phyloP scores from a whole-genome alignment of 177 flowering plant genomes.

The Vitis hybrid region DNA sequence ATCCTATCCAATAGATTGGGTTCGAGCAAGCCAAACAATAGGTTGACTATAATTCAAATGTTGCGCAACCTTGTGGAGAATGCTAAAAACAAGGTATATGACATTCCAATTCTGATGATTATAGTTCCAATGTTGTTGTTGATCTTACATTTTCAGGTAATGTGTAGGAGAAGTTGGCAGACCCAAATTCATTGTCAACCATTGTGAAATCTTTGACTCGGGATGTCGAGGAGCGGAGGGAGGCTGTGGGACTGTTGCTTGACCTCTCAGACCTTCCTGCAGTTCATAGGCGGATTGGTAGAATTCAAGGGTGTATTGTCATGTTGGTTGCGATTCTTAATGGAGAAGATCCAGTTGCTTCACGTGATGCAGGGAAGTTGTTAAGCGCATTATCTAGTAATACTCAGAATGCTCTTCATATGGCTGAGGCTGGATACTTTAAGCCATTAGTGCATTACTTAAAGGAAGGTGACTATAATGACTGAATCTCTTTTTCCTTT shows the following conservation, averaged over 20 bases:
- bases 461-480: constrained; percentile 48
- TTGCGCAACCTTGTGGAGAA: constrained; percentile 46
- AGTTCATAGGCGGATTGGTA: constrained; percentile 60
- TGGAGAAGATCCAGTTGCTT: constrained; percentile 63
- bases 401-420: constrained; percentile 83
- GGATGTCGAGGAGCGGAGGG: constrained; percentile 69
- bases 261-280: constrained; percentile 46
- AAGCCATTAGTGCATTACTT: constrained; percentile 70
- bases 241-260: constrained; percentile 73
- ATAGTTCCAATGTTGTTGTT: background rate
- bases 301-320: constrained; percentile 76
- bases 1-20: constrained; percentile 53
- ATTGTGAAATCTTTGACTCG: constrained; percentile 71
- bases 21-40: constrained; percentile 38
- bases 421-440: constrained; percentile 94
- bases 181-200: constrained; percentile 38
- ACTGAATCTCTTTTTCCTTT: background rate
- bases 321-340: constrained; percentile 73
- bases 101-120: background rate
- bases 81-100: constrained; percentile 52
- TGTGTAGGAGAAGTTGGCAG: constrained; percentile 79
- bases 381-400: constrained; percentile 60
- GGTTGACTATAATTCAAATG: constrained; percentile 46
- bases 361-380: constrained; percentile 55
- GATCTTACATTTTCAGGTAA: constrained; percentile 18